These are phyloP conservation scores for Erodium texanum DNA, from an alignment of 441 rosid species.

Conservation along the genomic window DNA sequence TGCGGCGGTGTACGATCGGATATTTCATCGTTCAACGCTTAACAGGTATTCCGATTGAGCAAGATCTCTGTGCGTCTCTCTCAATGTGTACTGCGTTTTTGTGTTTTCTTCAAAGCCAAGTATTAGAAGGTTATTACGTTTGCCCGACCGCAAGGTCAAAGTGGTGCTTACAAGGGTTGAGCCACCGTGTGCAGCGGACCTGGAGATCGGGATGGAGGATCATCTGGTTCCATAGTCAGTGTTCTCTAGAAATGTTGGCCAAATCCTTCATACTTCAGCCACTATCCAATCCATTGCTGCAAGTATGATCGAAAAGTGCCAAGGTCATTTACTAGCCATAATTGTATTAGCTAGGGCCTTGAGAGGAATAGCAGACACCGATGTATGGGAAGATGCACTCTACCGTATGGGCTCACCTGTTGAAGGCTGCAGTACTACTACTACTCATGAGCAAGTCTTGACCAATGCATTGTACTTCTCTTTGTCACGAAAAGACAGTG, in stretches of 20 bases:
- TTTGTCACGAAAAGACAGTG: background rate
- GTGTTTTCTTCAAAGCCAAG: no score
- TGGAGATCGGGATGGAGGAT: background rate
- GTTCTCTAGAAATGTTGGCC: background rate
- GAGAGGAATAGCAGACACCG: background rate
- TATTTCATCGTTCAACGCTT: no score
- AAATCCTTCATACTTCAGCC: background rate
- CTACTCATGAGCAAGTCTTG: background rate
- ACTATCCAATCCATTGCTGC: background rate
- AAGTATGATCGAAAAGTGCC: background rate
- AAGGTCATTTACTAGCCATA: background rate
- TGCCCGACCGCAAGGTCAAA: no score
- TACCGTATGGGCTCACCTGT: background rate
- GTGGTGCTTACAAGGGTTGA: background rate
- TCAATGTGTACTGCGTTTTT: no score
- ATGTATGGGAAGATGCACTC: background rate
- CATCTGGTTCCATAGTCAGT: background rate
- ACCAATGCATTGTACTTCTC: background rate
- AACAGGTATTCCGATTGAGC: no score
- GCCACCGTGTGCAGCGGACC: background rate
- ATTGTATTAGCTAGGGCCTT: background rate
- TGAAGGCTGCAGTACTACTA: background rate
- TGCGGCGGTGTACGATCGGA: no score
- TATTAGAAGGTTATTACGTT: no score
- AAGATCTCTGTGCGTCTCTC: no score